Conservation (phyloP, 495 filamentous ascomycete species). For the Penicillium samsonianum region DNA sequence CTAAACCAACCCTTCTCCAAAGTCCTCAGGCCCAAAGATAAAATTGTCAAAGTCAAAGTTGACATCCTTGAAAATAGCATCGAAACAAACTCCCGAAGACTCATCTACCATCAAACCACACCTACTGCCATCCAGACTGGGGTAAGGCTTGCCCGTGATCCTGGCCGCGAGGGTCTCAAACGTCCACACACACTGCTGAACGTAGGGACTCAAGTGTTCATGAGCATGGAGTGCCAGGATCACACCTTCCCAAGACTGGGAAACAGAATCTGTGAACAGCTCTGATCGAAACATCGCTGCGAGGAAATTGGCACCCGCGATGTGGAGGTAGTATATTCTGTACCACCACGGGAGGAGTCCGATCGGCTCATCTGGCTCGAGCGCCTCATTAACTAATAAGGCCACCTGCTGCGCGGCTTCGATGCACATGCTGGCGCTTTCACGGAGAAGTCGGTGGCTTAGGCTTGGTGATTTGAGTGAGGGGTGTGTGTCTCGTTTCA, state of each 20-base stretch:
- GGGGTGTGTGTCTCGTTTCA: background rate
- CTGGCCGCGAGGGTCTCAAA: background rate
- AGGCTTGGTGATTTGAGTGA: background rate
- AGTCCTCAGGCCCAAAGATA: background rate
- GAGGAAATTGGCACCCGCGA: background rate
- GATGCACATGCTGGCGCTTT: background rate
- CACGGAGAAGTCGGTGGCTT: background rate
- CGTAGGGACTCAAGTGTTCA: background rate
- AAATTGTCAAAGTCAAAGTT: background rate
- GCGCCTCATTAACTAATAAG: background rate
- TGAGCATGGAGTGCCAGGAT: background rate
- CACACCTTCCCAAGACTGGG: background rate
- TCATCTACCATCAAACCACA: background rate
- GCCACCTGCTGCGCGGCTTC: background rate
- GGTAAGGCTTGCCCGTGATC: background rate
- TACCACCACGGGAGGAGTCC: background rate
- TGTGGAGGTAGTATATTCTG: background rate
- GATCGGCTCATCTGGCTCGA: background rate
- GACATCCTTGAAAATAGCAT: background rate
- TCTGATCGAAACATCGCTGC: background rate
- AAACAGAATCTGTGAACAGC: background rate
- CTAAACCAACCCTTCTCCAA: background rate
- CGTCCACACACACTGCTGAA: background rate
- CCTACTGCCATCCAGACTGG: background rate
- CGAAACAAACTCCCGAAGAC: background rate